Evolutionary conservation across 176 grass and related monocot species (phyloP).

Genomic region (maize (Zea mays)): Zm-B73-REFERENCE-NAM-5.0 NC_050100.1:13072501-13073000

Average conservation of each 20-base stretch:
- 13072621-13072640: slow-evolving; percentile 71
- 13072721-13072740: slow-evolving; percentile 17
- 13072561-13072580: slow-evolving; percentile 1
- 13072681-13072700: slow-evolving; percentile 90
- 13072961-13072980: slow-evolving; percentile 82
- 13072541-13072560: slow-evolving; percentile 9
- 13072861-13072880: slow-evolving; percentile 75
- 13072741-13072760: not conserved
- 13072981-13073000: slow-evolving; percentile 8
- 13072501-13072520: not conserved
- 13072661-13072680: slow-evolving; percentile 88
- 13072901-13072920: slow-evolving; percentile 91
- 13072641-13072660: slow-evolving; percentile 95
- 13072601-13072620: slow-evolving; percentile 49
- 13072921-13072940: slow-evolving; percentile 72
- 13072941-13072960: slow-evolving; percentile 51
- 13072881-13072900: slow-evolving; percentile 90
- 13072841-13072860: slow-evolving; percentile 94
- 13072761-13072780: slow-evolving; percentile 30
- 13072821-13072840: slow-evolving; percentile 77
- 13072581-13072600: slow-evolving; percentile 5
- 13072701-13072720: slow-evolving; percentile 81
- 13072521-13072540: not conserved
- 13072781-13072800: slow-evolving; percentile 58
- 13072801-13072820: slow-evolving; percentile 67